Base-by-base conservation (phyloP, 1,284 basidiomycete species). In the Singerocomus inundabilis region DNA sequence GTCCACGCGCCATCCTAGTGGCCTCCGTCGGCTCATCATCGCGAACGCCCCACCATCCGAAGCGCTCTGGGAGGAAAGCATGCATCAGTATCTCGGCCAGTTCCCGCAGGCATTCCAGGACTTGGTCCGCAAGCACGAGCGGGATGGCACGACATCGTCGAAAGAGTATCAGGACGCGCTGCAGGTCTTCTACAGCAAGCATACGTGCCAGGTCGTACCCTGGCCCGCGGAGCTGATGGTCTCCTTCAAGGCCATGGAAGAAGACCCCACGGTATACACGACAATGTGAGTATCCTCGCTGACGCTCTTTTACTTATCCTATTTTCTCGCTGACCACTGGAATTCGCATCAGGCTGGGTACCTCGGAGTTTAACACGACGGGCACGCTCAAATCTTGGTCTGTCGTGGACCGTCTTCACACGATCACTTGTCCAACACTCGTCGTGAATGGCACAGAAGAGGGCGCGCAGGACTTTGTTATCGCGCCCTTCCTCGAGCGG, bases 341-440 rank as follows among this genome's bases (percentile, higher is more conserved):
- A 24, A 16, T 15, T 11, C 21, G 2, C 30, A 16, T 2, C 26
- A 74, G 72, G 70, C 49, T 59, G 10, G 72, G 72, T 10, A 54
- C 63, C 1, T 63, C 61, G 2, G 63, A 66, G 47, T 67, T 72
- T 39, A 54, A 54, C 35, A 49, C 57, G 12, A 58, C 50, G 2
- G 71, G 70, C 9, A 57, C 64, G 7, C 46, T 72, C 11, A 67
- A 63, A 55, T 52, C 53, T 1, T 73, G 70, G 70, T 57, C 61
- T 1, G 57, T 63, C 39, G 46, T 67, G 7, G 64, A 69, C 21
- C 58, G 60, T 26, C 54, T 72, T 1, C 61, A 62, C 46, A 60
- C 58, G 8, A 71, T 74, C 30, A 45, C 38, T 5, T 59, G 54
- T 5, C 63, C 67, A 2, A 70, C 69, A 0, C 59, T 74, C 26